Evolutionary conservation across 1,284 basidiomycete species (phyloP).

Genomic region (Erythrobasidium hasegawianum): DNA sequence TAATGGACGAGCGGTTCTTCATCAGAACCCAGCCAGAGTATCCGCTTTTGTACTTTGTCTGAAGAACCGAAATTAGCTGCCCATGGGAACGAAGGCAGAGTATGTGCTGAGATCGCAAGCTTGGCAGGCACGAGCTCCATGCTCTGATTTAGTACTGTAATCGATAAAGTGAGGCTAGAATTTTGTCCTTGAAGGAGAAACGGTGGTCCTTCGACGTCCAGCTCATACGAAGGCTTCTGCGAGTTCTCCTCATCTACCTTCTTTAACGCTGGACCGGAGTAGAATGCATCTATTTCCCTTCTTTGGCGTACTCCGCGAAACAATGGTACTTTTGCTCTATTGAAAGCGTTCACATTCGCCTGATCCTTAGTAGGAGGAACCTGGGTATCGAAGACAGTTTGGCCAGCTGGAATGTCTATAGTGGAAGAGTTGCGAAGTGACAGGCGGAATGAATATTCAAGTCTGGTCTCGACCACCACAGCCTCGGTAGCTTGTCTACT

Average conservation of each 20-base stretch:
- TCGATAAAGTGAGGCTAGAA: constrained; percentile 1
- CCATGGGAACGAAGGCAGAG: constrained; percentile 12
- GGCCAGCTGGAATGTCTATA: constrained; percentile 14
- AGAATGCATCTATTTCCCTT: neutral
- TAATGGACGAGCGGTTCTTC: neutral
- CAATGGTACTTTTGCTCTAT: neutral
- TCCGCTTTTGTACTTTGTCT: neutral
- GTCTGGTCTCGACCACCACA: constrained; percentile 12
- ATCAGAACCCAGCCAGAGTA: neutral
- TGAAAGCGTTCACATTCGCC: neutral
- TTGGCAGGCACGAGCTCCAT: neutral
- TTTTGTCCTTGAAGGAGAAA: constrained; percentile 15
- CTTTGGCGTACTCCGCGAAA: neutral
- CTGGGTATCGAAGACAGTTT: constrained; percentile 10
- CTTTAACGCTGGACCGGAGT: neutral
- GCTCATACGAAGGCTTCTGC: constrained; percentile 3
- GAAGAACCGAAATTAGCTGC: constrained; percentile 6
- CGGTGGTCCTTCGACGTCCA: neutral
- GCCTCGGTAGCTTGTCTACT: neutral
- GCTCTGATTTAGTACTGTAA: constrained; percentile 3
- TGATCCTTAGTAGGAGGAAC: neutral
- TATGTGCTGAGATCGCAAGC: neutral
- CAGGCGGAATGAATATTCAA: constrained; percentile 16
- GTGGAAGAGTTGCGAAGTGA: constrained; percentile 12
- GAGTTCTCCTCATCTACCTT: too few relatives aligned